phyloP scores from a whole-genome alignment of 192 early-diverging fungal species.

The Backusella westeae region DNA sequence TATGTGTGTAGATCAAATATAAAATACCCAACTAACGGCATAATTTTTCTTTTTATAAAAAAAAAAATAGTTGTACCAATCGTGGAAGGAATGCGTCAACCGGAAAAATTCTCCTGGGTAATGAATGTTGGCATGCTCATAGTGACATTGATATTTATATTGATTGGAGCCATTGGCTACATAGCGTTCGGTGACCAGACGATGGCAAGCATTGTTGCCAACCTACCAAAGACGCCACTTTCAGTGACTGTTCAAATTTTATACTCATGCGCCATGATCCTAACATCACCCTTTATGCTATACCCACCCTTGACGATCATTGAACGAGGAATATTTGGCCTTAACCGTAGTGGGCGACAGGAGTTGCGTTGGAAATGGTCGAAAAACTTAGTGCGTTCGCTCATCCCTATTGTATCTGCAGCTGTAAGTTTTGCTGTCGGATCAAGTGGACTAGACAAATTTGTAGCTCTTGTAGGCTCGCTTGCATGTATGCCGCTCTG shows the following conservation, averaged over 20 bases:
- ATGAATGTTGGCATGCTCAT: conserved; percentile 62
- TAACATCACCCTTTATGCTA: conserved; percentile 59
- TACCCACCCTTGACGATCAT: conserved; percentile 82
- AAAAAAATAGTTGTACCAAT: conserved; percentile 46
- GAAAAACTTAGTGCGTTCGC: conserved; percentile 65
- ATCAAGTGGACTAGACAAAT: conserved; percentile 71
- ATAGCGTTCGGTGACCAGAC: conserved; percentile 72
- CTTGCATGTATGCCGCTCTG: conserved; percentile 67
- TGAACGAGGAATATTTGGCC: conserved; percentile 69
- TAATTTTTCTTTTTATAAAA: conserved; percentile 38
- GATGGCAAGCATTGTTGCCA: conserved; percentile 76
- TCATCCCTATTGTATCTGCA: conserved; percentile 60
- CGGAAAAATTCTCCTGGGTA: conserved; percentile 71
- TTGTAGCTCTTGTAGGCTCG: conserved; percentile 83
- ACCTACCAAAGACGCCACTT: conserved; percentile 59
- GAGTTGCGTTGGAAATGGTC: conserved; percentile 59
- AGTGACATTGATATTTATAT: conserved; percentile 66
- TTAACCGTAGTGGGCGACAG: conserved; percentile 41
- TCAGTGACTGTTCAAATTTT: conserved; percentile 68
- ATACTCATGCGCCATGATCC: conserved; percentile 83
- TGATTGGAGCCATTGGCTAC: conserved; percentile 73
- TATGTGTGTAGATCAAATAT: not conserved
- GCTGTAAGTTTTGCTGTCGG: conserved; percentile 64
- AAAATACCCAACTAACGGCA: not conserved
- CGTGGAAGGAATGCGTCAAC: conserved; percentile 74